Evolutionary conservation across 2,329 filamentous ascomycete species (phyloP).

Genomic region (Xylaria digitata): DNA sequence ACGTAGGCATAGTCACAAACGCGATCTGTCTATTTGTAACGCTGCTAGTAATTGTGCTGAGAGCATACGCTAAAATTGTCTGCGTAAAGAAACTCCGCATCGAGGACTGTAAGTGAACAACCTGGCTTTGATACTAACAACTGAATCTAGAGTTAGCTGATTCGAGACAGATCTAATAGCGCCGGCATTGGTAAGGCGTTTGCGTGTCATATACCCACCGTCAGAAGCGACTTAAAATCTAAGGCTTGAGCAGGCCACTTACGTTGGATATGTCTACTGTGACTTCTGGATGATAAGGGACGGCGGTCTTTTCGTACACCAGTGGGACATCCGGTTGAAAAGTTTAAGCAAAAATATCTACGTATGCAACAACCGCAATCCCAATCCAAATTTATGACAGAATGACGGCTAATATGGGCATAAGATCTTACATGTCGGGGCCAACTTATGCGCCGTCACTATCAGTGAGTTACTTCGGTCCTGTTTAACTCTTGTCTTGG

Average conservation of each 20-base stretch:
- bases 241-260: slow-evolving; percentile 4
- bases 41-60: slow-evolving; percentile 1
- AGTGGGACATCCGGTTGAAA: slow-evolving; percentile 39
- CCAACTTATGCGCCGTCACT: slow-evolving; percentile 26
- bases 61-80: slow-evolving; percentile 36
- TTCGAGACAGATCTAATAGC: slow-evolving; percentile 10
- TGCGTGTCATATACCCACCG: not conserved
- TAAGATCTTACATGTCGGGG: slow-evolving; percentile 33
- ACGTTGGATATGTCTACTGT: slow-evolving; percentile 9
- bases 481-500: too few species aligned
- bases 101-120: slow-evolving; percentile 41
- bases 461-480: not conserved
- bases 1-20: slow-evolving; percentile 15
- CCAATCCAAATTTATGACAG: not conserved
- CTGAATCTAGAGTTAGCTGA: not conserved
- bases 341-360: slow-evolving; percentile 28
- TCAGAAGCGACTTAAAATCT: not conserved
- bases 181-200: slow-evolving; percentile 22
- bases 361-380: slow-evolving; percentile 17
- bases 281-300: slow-evolving; percentile 7
- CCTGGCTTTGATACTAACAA: not conserved
- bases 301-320: slow-evolving; percentile 40
- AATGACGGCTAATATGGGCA: not conserved
- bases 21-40: slow-evolving; percentile 23
- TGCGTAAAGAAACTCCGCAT: slow-evolving; percentile 30